Evolutionary conservation across 108 stramenopile species (phyloP).

Genomic region (Nitzschia inconspicua): DNA sequence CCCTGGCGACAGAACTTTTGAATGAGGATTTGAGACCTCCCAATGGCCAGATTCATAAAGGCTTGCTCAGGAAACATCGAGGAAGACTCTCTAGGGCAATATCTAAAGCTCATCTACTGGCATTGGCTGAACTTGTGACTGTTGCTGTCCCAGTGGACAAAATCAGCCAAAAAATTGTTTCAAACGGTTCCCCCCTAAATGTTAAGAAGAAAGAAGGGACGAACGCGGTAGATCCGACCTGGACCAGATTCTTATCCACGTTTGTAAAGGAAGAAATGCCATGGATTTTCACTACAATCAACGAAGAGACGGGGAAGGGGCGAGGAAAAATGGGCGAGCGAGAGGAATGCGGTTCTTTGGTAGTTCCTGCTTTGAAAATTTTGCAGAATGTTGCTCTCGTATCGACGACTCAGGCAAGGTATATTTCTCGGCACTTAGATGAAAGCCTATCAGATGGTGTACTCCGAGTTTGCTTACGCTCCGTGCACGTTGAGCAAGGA

Average conservation of each 20-base stretch:
- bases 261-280: slow-evolving; percentile 53
- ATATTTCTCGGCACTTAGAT: slow-evolving; percentile 43
- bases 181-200: neutral
- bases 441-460: slow-evolving; percentile 31
- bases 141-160: slow-evolving; percentile 45
- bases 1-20: slow-evolving; percentile 63
- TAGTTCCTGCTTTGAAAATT: slow-evolving; percentile 16
- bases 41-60: slow-evolving; percentile 43
- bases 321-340: slow-evolving; percentile 28
- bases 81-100: slow-evolving; percentile 29
- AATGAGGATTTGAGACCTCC: slow-evolving; percentile 45
- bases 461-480: slow-evolving; percentile 16
- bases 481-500: neutral
- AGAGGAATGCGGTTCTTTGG: slow-evolving; percentile 25
- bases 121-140: slow-evolving; percentile 42
- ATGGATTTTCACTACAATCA: slow-evolving; percentile 38
- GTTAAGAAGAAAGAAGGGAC: neutral
- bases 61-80: slow-evolving; percentile 28
- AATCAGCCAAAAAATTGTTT: slow-evolving; percentile 16
- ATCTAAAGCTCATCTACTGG: slow-evolving; percentile 37
- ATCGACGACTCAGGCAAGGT: slow-evolving; percentile 39
- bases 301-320: slow-evolving; percentile 36
- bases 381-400: slow-evolving; percentile 23
- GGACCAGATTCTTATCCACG: slow-evolving; percentile 34
- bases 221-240: neutral